Conservation (phyloP, 176 grass and related monocot genomes). For the Aegilops sharonensis region DNA sequence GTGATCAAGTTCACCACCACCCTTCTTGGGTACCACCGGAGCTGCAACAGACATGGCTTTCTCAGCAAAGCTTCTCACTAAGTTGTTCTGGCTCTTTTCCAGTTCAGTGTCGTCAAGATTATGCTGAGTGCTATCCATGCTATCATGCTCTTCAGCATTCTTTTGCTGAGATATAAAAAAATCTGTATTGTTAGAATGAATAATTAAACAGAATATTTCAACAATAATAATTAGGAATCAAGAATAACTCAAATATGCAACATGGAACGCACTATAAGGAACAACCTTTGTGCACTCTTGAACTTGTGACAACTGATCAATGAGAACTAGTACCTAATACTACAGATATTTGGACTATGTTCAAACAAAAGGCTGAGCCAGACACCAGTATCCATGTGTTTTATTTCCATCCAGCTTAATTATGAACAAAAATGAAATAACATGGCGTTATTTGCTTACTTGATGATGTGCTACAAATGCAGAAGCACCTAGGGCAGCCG, state of each 20-base stretch:
- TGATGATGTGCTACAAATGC: slow-evolving; percentile 76
- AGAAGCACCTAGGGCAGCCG: slow-evolving; percentile 86
- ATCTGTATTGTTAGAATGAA: background rate
- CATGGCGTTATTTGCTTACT: slow-evolving; percentile 45
- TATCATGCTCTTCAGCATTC: slow-evolving; percentile 35
- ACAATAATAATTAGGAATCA: slow-evolving; percentile 5
- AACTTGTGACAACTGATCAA: background rate
- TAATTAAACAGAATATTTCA: background rate
- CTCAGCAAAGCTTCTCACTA: slow-evolving; percentile 81
- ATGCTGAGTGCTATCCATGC: slow-evolving; percentile 20
- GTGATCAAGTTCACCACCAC: slow-evolving; percentile 82
- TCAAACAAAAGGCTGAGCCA: background rate
- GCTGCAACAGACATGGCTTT: slow-evolving; percentile 93
- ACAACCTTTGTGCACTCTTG: background rate
- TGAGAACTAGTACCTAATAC: background rate
- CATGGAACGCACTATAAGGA: background rate
- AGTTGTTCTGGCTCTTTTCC: slow-evolving; percentile 59
- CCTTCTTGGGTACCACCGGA: slow-evolving; percentile 83
- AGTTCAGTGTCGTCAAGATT: slow-evolving; percentile 48
- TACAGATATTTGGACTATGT: slow-evolving; percentile 14
- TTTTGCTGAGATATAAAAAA: slow-evolving; percentile 40
- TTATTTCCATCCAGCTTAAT: slow-evolving; percentile 13
- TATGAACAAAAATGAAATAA: slow-evolving; percentile 7
- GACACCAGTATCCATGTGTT: background rate
- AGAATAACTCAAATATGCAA: slow-evolving; percentile 18